Evolutionary conservation across 495 filamentous ascomycete species (phyloP).

Genomic region (Mytilinidion resinicola): DNA sequence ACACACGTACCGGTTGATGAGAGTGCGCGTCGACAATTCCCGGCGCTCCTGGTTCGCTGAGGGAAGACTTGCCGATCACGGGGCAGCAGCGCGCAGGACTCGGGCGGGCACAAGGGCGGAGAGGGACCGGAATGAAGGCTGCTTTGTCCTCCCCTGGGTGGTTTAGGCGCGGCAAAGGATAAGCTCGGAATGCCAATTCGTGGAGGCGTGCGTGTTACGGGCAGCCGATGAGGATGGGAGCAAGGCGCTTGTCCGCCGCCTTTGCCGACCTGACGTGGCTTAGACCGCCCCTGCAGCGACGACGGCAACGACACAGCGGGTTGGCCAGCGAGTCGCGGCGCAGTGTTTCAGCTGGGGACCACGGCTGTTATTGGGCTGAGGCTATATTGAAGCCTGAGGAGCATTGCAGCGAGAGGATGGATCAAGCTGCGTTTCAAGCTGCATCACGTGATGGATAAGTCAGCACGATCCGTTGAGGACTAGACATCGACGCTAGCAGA

Average conservation of each 20-base stretch:
- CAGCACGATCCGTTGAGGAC: no score
- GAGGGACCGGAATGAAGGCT: conserved; percentile 3
- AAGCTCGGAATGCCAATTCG: conserved; percentile 26
- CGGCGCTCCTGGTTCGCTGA: conserved; percentile 16
- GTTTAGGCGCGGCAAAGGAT: conserved; percentile 16
- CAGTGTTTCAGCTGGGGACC: no score
- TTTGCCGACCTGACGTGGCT: conserved; percentile 4
- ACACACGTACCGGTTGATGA: conserved; percentile 12
- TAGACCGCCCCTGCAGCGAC: not conserved
- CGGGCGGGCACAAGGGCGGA: not conserved
- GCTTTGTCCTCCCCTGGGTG: conserved; percentile 10
- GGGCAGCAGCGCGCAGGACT: conserved; percentile 10
- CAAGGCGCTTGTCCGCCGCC: conserved; percentile 3
- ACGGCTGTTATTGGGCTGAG: no score
- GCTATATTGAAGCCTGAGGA: no score
- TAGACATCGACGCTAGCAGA: no score
- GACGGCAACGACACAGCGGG: no score
- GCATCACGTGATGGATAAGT: no score
- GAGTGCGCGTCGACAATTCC: conserved; percentile 27
- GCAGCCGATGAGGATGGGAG: not conserved
- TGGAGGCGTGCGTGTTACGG: conserved; percentile 7
- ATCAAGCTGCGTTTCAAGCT: no score
- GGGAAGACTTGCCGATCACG: conserved; percentile 24
- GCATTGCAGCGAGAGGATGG: no score
- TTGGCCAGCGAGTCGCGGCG: no score